Percentiles rank a stretch among this genome's conserved stretches.
phyloP scores from a whole-genome alignment of 2,329 filamentous ascomycete species.

The Calonectria pteridis region DNA sequence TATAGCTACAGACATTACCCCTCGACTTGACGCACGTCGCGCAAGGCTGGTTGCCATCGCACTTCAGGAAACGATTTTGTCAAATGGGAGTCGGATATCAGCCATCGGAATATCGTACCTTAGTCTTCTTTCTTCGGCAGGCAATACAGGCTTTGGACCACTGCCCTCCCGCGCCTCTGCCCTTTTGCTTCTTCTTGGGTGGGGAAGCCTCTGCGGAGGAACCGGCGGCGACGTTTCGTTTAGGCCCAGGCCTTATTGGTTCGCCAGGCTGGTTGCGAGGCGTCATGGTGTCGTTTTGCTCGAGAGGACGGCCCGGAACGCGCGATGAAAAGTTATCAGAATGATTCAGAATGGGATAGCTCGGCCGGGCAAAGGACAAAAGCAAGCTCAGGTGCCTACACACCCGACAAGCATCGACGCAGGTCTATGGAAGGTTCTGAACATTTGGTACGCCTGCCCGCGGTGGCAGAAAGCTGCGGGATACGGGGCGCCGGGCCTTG shows the following conservation, averaged over 20 bases:
- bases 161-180: not conserved
- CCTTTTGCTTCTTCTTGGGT: not conserved
- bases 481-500: not conserved
- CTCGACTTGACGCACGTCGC: rapidly evolving
- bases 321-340: not conserved
- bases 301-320: not conserved
- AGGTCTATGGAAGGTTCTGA: not conserved
- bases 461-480: not conserved
- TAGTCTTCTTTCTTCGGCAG: not conserved
- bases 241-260: not conserved
- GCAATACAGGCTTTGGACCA: not conserved
- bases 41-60: not conserved
- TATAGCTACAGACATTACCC: not conserved
- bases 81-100: not conserved
- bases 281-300: not conserved
- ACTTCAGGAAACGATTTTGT: not conserved
- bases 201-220: not conserved
- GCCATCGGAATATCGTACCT: not conserved
- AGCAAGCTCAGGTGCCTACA: not conserved
- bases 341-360: no score
- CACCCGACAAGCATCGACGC: not conserved
- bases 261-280: not conserved
- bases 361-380: not conserved
- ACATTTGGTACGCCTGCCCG: not conserved
- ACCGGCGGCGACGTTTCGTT: not conserved